Conservation (phyloP, 1,139 yeast species). For the Debaryomyces udenii region DNA sequence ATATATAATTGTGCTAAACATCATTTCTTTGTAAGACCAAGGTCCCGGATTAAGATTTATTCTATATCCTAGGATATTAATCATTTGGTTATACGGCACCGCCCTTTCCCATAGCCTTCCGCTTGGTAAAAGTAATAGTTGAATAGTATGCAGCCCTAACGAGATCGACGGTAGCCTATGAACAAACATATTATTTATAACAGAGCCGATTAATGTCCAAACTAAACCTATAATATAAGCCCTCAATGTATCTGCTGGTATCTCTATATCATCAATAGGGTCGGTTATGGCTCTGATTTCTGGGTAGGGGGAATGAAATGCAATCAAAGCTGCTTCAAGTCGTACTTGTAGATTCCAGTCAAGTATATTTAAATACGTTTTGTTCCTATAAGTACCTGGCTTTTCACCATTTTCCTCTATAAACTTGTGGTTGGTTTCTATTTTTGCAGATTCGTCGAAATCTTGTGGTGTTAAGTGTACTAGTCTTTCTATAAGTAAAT, state of each 20-base stretch:
- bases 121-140: conserved; percentile 43
- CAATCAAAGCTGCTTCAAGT: conserved; percentile 45
- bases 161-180: conserved; percentile 47
- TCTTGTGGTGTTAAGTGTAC: conserved; percentile 26
- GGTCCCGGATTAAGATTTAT: conserved; percentile 47
- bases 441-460: conserved; percentile 12
- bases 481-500: conserved; percentile 35
- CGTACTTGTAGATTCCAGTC: conserved; percentile 43
- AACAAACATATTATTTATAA: conserved; percentile 47
- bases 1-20: conserved; percentile 51
- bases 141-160: conserved; percentile 45
- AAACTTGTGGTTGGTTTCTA: conserved; percentile 13
- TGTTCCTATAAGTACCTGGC: conserved; percentile 23
- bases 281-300: conserved; percentile 50
- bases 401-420: conserved; percentile 11
- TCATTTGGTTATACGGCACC: conserved; percentile 29
- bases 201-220: conserved; percentile 48
- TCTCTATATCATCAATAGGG: conserved; percentile 43
- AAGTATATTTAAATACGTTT: conserved; percentile 30
- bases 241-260: conserved; percentile 46
- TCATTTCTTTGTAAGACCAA: conserved; percentile 72
- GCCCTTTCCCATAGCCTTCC: conserved; percentile 45
- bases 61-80: conserved; percentile 24
- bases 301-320: conserved; percentile 50
- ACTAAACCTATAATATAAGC: conserved; percentile 42